These are phyloP conservation scores for Talaromyces pinophilus DNA, from an alignment of 2,329 filamentous ascomycete species.

Conservation along the genomic window DNA sequence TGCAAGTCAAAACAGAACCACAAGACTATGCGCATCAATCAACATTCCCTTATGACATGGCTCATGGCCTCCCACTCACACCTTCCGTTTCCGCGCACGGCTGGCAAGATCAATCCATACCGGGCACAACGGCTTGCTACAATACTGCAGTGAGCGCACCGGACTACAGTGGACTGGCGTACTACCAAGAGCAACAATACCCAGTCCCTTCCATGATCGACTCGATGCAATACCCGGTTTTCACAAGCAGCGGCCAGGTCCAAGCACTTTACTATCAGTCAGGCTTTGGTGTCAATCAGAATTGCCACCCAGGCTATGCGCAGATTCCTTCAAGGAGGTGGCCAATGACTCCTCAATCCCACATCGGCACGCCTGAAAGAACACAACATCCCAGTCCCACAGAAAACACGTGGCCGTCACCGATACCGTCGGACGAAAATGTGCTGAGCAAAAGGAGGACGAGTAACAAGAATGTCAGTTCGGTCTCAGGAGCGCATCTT, in stretches of 20 bases:
- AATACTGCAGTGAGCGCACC: slow-evolving; percentile 28
- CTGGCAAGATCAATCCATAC: slow-evolving; percentile 30
- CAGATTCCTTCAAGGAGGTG: slow-evolving; percentile 29
- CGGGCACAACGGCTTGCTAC: slow-evolving; percentile 27
- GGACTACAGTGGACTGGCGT: slow-evolving; percentile 26
- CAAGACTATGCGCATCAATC: slow-evolving; percentile 25
- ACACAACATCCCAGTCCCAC: slow-evolving; percentile 17
- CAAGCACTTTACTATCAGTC: slow-evolving; percentile 32
- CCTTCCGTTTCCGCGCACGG: slow-evolving; percentile 28
- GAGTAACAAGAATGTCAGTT: background rate
- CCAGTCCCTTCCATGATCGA: slow-evolving; percentile 26
- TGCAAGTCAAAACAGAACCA: slow-evolving; percentile 21
- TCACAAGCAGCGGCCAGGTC: slow-evolving; percentile 27
- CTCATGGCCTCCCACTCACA: slow-evolving; percentile 28
- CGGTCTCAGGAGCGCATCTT: background rate
- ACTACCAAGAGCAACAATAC: slow-evolving; percentile 32
- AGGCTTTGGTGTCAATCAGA: slow-evolving; percentile 25
- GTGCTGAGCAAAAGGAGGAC: slow-evolving; percentile 1
- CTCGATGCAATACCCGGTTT: slow-evolving; percentile 30
- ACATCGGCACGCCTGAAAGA: slow-evolving; percentile 27
- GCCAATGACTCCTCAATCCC: slow-evolving; percentile 31
- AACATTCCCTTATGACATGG: slow-evolving; percentile 36
- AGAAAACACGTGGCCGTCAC: slow-evolving; percentile 22
- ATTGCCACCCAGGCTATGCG: slow-evolving; percentile 24
- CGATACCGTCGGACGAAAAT: slow-evolving; percentile 17